Conservation (phyloP, 306 rosid species). For the Vicia sativa region DNA sequence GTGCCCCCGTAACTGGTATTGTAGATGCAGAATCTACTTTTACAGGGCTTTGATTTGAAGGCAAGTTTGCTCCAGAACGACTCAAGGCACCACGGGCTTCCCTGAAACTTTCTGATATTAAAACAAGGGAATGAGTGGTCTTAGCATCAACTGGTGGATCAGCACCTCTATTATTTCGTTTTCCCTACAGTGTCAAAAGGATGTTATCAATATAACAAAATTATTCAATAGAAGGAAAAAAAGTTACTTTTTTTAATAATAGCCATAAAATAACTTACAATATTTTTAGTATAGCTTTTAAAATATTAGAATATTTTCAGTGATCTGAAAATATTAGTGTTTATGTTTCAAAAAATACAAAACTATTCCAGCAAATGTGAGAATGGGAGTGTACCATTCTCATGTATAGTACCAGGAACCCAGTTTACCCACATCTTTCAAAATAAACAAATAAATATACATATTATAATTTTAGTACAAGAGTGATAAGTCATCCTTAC, state of each 20-base stretch:
- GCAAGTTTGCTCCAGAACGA: conserved; percentile 73
- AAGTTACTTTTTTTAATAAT: neutral
- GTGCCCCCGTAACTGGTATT: conserved; percentile 71
- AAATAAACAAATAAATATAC: conserved; percentile 12
- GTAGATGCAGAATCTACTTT: conserved; percentile 75
- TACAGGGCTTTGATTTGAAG: conserved; percentile 82
- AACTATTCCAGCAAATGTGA: conserved; percentile 4
- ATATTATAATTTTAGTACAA: conserved; percentile 20
- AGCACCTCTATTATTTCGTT: conserved; percentile 61
- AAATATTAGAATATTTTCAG: conserved; percentile 5
- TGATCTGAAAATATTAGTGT: neutral
- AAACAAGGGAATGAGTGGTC: conserved; percentile 65
- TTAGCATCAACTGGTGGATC: conserved; percentile 80
- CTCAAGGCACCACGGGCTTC: conserved; percentile 81
- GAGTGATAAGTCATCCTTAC: conserved; percentile 49
- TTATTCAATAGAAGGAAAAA: conserved; percentile 2
- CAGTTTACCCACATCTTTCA: neutral
- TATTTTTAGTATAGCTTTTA: neutral
- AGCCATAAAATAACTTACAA: conserved; percentile 5
- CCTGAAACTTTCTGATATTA: conserved; percentile 84
- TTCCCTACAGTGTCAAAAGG: conserved; percentile 71
- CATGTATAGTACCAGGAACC: neutral
- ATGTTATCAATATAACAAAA: conserved; percentile 33
- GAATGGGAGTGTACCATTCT: neutral
- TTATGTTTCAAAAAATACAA: neutral